phyloP scores from a whole-genome alignment of 441 rosid genomes.

The Bocquillonia castaneifolia region DNA sequence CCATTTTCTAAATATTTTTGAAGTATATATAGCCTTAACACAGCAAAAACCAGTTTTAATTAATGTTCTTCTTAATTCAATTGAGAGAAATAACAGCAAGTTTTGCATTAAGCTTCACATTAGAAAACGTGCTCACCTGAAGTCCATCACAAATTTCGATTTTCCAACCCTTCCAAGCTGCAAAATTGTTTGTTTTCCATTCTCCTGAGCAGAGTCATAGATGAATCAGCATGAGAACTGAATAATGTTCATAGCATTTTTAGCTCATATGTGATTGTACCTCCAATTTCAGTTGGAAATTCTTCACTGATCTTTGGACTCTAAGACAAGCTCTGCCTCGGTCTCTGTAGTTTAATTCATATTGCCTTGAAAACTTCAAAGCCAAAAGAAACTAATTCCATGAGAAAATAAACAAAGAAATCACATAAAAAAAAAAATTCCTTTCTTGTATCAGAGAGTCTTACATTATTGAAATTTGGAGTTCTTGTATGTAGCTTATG shows the following conservation, averaged over 20 bases:
- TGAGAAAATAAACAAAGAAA: background rate
- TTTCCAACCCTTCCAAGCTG: conserved; percentile 82
- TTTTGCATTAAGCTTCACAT: background rate
- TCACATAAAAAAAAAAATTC: background rate
- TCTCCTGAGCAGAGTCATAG: conserved; percentile 37
- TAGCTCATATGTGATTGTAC: conserved; percentile 24
- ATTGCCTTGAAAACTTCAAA: conserved; percentile 52
- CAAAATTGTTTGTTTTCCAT: conserved; percentile 64
- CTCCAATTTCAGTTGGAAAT: conserved; percentile 78
- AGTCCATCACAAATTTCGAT: conserved; percentile 68
- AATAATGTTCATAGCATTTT: background rate
- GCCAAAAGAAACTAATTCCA: conserved; percentile 3
- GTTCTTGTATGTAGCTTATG: conserved; percentile 57
- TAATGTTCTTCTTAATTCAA: no score
- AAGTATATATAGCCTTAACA: no score
- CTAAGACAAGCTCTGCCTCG: conserved; percentile 67
- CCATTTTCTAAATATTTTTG: background rate
- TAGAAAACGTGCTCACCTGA: conserved; percentile 49
- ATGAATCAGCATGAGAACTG: background rate
- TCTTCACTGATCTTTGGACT: conserved; percentile 72
- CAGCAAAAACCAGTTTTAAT: no score
- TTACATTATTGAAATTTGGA: conserved; percentile 72
- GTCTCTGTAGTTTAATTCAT: conserved; percentile 82
- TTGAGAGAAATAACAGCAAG: no score
- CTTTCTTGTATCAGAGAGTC: no score